These are phyloP conservation scores for Tricholoma sp. DNA, from an alignment of 768 basidiomycete species.

Conservation along the genomic window DNA sequence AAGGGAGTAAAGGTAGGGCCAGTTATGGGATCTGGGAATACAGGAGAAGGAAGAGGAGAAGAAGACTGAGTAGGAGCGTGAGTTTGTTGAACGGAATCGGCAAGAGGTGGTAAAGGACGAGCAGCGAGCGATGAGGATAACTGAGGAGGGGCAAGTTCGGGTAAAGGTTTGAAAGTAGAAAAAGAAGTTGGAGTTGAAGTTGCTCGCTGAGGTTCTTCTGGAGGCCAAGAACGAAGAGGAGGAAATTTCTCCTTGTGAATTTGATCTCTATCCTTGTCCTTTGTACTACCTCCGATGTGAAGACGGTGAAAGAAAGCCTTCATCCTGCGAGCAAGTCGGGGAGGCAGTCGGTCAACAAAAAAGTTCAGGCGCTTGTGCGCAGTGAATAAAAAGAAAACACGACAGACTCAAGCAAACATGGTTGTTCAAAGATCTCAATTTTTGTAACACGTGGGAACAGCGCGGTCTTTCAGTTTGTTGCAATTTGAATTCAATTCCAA, in stretches of 20 bases:
- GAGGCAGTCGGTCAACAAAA: not conserved
- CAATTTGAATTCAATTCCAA: too few relatives aligned
- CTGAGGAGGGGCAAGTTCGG: conserved; percentile 47
- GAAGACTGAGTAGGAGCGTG: conserved; percentile 27
- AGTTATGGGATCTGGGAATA: conserved; percentile 19
- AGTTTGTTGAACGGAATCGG: conserved; percentile 8
- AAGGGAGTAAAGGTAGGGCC: conserved; percentile 18
- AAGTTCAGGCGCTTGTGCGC: too few relatives aligned
- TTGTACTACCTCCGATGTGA: conserved; percentile 58
- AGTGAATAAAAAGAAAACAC: too few relatives aligned
- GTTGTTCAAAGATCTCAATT: not conserved
- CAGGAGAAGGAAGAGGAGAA: conserved; percentile 23
- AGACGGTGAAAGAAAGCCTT: conserved; percentile 81
- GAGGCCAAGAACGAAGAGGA: conserved; percentile 67
- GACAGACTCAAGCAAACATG: not conserved
- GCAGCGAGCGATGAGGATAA: conserved; percentile 29
- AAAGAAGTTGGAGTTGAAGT: conserved; percentile 41
- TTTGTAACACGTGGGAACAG: not conserved
- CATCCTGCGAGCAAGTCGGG: conserved; percentile 36
- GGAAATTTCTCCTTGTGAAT: conserved; percentile 61
- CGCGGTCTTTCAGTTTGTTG: not conserved
- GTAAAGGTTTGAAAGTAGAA: conserved; percentile 64
- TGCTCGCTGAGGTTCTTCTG: conserved; percentile 33
- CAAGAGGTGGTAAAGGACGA: conserved; percentile 25
- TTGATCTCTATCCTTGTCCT: conserved; percentile 56